Conservation (phyloP, 352 stramenopile genomes). For the Pythium periplocum region DNA sequence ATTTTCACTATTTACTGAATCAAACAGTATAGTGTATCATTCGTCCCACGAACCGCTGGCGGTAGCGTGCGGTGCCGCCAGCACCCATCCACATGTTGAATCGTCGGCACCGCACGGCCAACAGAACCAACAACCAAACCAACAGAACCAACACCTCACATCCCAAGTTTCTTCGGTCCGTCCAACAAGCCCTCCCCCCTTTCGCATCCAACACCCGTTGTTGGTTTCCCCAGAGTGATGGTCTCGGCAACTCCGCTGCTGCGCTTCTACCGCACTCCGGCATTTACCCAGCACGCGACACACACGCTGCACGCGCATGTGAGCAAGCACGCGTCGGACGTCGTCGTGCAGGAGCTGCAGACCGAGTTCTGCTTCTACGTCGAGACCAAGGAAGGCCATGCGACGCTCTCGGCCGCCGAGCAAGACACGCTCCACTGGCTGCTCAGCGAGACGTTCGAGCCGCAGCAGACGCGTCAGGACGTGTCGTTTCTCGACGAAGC, state of each 20-base stretch:
- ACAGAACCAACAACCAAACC: no score
- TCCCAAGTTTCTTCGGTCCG: no score
- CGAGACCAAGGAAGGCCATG: slow-evolving; percentile 44
- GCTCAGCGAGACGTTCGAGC: slow-evolving; percentile 96
- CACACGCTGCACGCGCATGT: slow-evolving; percentile 45
- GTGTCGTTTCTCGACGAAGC: slow-evolving; percentile 48
- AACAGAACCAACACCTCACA: no score
- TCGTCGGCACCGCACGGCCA: no score
- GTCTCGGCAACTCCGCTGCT: slow-evolving; percentile 25
- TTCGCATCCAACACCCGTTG: no score
- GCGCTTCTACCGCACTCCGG: slow-evolving; percentile 75
- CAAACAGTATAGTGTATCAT: no score
- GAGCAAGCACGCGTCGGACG: slow-evolving; percentile 18
- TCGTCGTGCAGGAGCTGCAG: slow-evolving; percentile 54
- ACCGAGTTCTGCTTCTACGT: slow-evolving; percentile 98
- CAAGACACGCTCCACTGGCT: slow-evolving; percentile 91
- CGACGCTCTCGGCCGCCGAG: slow-evolving; percentile 41
- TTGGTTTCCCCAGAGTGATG: no score
- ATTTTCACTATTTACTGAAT: no score
- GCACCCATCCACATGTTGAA: no score
- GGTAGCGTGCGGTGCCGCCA: no score
- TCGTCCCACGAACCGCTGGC: no score
- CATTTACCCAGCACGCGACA: slow-evolving; percentile 59
- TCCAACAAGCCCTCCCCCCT: neutral
- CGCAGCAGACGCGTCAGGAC: slow-evolving; percentile 59